Base-by-base conservation (phyloP, 352 stramenopile genomes). In the Nothophytophthora sp. region DNA sequence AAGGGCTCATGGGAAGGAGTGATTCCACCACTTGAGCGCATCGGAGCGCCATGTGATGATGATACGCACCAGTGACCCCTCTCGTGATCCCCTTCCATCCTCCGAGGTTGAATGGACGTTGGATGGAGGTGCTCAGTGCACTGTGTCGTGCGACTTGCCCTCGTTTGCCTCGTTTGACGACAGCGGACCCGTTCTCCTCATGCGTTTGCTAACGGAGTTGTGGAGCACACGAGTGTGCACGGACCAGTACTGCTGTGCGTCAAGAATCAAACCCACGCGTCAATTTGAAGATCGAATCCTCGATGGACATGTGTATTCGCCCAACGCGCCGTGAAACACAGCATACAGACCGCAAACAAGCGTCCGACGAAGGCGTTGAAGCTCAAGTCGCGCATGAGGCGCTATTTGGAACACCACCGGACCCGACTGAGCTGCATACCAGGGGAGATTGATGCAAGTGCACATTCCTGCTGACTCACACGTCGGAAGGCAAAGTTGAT, bases 401-500 rank as follows among this genome's bases (percentile, higher is more conserved):
- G 7, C 18, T 46, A 15, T 46, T 33, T 5, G 39, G 13, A 6
- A 19, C 10, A 15, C 9, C 13, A 22, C 39, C 39, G 7, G 39
- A 46, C 22, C 25, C 32, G 10, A 20, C 10, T 32, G 20, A 10
- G 4, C 24, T 58, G 20, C 33, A 32, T 3, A 27, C 40, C 9
- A 47, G 41, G 40, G 41, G 41, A 8, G 41, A 23, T 2, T 59
- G 24, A 24, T 42, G 12, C 28, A 40, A 18, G 42, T 53, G 5
- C 28, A 37, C 28, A 34, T 60, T 5, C 34, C 42, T 20, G 41
- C 34, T n/a, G 42, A 49, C n/a, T 53, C 42, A 16, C 7, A 42
- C 15, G 41, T 4, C 9, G n/a, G 5, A 60, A 60, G 20, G 51
- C 47, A 12, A 53, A 60, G 8, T 25, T 51, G 4, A 23, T 40